Evolutionary conservation across 2,329 filamentous ascomycete genomes (phyloP).

Genomic region (Fusarium paranaense): DNA sequence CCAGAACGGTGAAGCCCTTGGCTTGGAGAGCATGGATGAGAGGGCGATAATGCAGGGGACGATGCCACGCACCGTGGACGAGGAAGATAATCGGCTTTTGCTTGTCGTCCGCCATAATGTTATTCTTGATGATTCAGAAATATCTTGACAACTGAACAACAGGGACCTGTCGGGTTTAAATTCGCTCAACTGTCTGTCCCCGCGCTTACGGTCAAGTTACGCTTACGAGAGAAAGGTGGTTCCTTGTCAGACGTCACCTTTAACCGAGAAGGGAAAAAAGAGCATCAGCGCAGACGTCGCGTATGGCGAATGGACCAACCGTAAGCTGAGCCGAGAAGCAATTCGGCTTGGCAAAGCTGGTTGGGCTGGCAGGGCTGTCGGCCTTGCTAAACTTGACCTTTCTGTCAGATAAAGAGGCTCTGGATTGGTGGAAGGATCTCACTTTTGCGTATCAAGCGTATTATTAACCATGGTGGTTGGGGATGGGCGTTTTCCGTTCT

Average conservation of each 20-base stretch:
- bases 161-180: background rate
- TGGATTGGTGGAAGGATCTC: background rate
- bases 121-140: background rate
- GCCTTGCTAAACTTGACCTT: background rate
- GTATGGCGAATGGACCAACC: background rate
- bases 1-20: slow-evolving; percentile 11
- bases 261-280: background rate
- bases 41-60: slow-evolving; percentile 21
- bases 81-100: slow-evolving; percentile 23
- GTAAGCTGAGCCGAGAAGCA: background rate
- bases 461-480: background rate
- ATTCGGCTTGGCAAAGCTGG: background rate
- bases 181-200: background rate
- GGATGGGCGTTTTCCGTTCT: background rate
- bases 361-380: background rate
- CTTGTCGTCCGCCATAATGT: background rate
- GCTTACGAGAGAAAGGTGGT: background rate
- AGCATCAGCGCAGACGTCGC: background rate
- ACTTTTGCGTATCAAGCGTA: background rate
- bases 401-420: background rate
- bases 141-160: background rate
- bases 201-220: background rate
- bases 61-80: slow-evolving; percentile 34
- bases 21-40: slow-evolving; percentile 16
- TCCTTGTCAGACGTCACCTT: background rate